Conservation (phyloP, 768 basidiomycete genomes). For the Mycena capillaripes region DNA sequence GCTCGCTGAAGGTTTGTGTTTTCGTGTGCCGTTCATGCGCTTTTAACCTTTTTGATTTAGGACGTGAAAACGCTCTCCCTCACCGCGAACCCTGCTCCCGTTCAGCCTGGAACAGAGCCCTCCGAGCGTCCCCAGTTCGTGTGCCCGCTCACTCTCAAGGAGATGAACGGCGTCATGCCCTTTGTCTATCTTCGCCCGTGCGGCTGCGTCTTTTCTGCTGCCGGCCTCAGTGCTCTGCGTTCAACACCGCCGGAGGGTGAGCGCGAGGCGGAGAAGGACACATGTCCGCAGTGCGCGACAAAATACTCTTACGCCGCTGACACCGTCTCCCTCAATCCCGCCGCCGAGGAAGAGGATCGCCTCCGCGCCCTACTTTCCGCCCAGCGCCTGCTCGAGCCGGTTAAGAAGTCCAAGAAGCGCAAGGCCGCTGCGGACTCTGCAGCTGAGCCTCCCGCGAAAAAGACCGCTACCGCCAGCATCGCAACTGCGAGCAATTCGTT, state of each 20-base stretch:
- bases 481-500: constrained; percentile 76
- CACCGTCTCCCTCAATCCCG: constrained; percentile 77
- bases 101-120: constrained; percentile 53
- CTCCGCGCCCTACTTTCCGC: constrained; percentile 71
- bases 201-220: constrained; percentile 93
- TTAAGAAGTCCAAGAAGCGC: constrained; percentile 76
- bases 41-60: constrained; percentile 52
- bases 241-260: constrained; percentile 46
- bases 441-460: constrained; percentile 62
- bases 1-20: constrained; percentile 82
- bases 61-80: constrained; percentile 89
- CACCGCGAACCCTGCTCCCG: constrained; percentile 77
- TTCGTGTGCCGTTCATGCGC: neutral
- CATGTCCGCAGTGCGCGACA: constrained; percentile 84
- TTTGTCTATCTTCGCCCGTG: constrained; percentile 91
- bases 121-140: constrained; percentile 79
- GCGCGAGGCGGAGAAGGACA: constrained; percentile 48
- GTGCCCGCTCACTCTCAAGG: constrained; percentile 92
- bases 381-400: constrained; percentile 67
- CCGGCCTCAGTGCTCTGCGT: constrained; percentile 69
- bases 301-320: constrained; percentile 74
- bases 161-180: constrained; percentile 93
- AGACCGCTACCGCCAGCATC: constrained; percentile 56
- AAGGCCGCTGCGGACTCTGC: constrained; percentile 57
- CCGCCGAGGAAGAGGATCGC: constrained; percentile 71